Evolutionary conservation across 441 rosid species (phyloP).

Genomic region (Capsella rubella): DNA sequence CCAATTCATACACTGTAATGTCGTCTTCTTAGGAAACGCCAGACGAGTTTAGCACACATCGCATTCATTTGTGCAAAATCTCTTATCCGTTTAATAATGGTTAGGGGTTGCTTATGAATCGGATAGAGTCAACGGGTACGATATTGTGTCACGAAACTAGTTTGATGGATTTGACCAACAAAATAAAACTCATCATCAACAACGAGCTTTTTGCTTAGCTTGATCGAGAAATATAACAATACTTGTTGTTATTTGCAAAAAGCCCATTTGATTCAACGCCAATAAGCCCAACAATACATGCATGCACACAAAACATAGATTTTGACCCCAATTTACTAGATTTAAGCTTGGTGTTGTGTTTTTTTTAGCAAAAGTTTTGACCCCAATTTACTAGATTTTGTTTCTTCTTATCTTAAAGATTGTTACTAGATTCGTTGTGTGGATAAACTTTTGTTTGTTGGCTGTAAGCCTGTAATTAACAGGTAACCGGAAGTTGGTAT

Average conservation of each 20-base stretch:
- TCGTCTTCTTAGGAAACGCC: conserved; percentile 36
- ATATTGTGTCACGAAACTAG: conserved; percentile 4
- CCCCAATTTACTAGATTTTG: too few species aligned
- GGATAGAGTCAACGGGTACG: conserved; percentile 33
- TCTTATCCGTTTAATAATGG: conserved; percentile 38
- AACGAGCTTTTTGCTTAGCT: neutral
- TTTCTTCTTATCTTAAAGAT: too few species aligned
- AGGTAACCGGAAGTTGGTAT: neutral
- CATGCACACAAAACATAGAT: too few species aligned
- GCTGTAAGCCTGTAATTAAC: neutral
- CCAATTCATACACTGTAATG: conserved; percentile 20
- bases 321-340: too few species aligned
- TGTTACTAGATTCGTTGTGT: neutral
- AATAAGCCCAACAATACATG: neutral
- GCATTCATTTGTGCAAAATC: conserved; percentile 24
- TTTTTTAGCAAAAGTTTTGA: too few species aligned
- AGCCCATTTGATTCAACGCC: conserved; percentile 9
- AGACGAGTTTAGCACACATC: conserved; percentile 30
- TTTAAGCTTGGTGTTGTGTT: too few species aligned
- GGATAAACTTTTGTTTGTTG: neutral
- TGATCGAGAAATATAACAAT: neutral
- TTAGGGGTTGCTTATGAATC: conserved; percentile 26
- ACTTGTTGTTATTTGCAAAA: conserved; percentile 13
- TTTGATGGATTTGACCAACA: conserved; percentile 22
- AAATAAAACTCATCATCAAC: conserved; percentile 16